Evolutionary conservation across 129 eudicot species (phyloP), one percentile per base, ranked within the genome.

Genomic region (Lactuca sativa): DNA sequence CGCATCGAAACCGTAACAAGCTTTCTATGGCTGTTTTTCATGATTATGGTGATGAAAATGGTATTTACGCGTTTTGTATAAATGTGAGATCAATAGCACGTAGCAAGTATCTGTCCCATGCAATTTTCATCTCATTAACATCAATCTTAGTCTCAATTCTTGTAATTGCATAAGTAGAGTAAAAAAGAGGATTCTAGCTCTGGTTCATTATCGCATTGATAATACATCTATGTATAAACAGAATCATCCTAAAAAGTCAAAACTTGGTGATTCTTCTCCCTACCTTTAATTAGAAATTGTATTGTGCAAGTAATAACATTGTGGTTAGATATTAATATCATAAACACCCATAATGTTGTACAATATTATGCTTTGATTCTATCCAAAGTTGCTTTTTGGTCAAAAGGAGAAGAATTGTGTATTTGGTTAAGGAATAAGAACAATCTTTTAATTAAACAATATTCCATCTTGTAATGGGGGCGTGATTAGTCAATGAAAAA

Each of bases 331-430:
- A 69, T 53, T 68, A 69, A 76, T 62, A 61, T 61, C 65, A 62
- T 76, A 76, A 76, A 62, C 62, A 69, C 66, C 70, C 64, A 76
- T 61, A 62, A 61, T 61, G 34, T 59, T 77, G 40, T 53, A 77
- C 53, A 69, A 69, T 54, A 54, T 76, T 77, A 77, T 77, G 71
- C 76, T 69, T 62, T 54, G 66, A 77, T 77, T 69, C 66, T 54
- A 54, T 65, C 65, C 71, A 69, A 77, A 69, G 51, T 69, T 77
- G 81, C 81, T 69, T 77, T 76, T 53, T 54, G 59, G 76, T 77
- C 81, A 77, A 77, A 77, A 69, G 76, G 64, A 62, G 71, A 12
- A 69, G n/a, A 77, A 77, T 48, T 69, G 43, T 61, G 76, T 69
- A 62, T 69, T 69, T 77, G 75, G 76, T 69, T 77, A 54, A 62